These are phyloP conservation scores for Boletus rex-veris DNA, from an alignment of 768 basidiomycete species.

Conservation along the genomic window DNA sequence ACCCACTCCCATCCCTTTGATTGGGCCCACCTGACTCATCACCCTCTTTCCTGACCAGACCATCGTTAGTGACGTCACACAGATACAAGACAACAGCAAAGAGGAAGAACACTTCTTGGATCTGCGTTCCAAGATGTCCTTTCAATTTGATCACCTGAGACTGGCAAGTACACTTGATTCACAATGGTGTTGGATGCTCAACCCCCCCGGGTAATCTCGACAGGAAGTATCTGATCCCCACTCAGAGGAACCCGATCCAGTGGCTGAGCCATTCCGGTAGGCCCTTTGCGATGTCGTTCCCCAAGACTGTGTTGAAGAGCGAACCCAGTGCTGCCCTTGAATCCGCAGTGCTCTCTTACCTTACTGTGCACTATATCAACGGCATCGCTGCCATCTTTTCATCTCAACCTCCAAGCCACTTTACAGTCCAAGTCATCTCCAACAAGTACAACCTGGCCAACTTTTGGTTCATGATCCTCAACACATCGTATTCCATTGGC, in stretches of 20 bases:
- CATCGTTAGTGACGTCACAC: slow-evolving; percentile 74
- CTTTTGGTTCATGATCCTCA: slow-evolving; percentile 63
- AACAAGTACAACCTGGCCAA: slow-evolving; percentile 95
- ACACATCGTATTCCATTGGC: background rate
- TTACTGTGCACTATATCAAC: slow-evolving; percentile 77
- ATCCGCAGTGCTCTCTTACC: slow-evolving; percentile 55
- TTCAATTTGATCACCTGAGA: slow-evolving; percentile 80
- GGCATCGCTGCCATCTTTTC: slow-evolving; percentile 76
- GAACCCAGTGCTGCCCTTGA: slow-evolving; percentile 64
- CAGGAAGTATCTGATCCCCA: slow-evolving; percentile 71
- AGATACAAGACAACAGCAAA: slow-evolving; percentile 40
- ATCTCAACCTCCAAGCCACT: slow-evolving; percentile 44
- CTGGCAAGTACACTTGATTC: slow-evolving; percentile 50
- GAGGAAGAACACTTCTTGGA: slow-evolving; percentile 75
- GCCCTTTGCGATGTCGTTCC: slow-evolving; percentile 4
- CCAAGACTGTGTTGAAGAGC: background rate
- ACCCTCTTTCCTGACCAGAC: background rate
- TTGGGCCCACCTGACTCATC: background rate
- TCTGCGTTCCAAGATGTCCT: slow-evolving; percentile 73
- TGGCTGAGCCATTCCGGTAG: slow-evolving; percentile 77
- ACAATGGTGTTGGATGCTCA: slow-evolving; percentile 3
- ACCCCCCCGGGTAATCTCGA: background rate
- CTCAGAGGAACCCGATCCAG: slow-evolving; percentile 50
- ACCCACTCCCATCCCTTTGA: background rate
- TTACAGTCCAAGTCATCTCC: slow-evolving; percentile 80